A percentile compares a stretch with the other conserved stretches of the same genome.
Conservation (phyloP, 768 basidiomycete species). For the Phallus indusiatus region DNA sequence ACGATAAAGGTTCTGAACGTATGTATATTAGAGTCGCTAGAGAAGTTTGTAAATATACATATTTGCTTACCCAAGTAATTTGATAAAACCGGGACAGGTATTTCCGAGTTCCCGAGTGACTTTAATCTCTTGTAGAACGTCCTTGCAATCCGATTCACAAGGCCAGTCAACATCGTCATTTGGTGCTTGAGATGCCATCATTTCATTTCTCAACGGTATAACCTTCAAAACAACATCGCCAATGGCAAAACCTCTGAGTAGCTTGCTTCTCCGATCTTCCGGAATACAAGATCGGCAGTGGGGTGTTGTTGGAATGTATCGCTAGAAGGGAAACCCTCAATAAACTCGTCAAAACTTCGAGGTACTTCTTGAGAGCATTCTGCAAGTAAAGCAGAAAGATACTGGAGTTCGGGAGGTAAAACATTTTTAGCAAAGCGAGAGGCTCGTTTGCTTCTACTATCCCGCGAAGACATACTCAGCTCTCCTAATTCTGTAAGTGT, state of each 20-base stretch:
- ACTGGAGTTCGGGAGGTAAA: constrained; percentile 11
- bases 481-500: not conserved
- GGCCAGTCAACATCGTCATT: constrained; percentile 44
- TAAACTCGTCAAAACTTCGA: constrained; percentile 76
- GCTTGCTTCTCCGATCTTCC: constrained; percentile 92
- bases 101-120: constrained; percentile 72
- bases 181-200: constrained; percentile 11
- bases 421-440: not conserved
- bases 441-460: not conserved
- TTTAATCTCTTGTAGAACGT: constrained; percentile 73
- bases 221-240: constrained; percentile 87
- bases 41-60: not conserved
- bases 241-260: constrained; percentile 95
- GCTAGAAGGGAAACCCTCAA: constrained; percentile 56
- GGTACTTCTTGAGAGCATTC: constrained; percentile 60
- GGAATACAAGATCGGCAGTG: constrained; percentile 33
- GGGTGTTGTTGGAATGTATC: constrained; percentile 18
- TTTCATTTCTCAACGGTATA: constrained; percentile 65
- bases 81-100: constrained; percentile 68
- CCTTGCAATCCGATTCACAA: constrained; percentile 59
- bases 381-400: constrained; percentile 53
- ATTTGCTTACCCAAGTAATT: constrained; percentile 44
- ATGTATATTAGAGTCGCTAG: not conserved
- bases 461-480: not conserved
- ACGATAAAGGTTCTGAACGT: constrained; percentile 78